Conservation (phyloP, 192 early-diverging fungal species). For the Pecoramyces ruminantium region DNA sequence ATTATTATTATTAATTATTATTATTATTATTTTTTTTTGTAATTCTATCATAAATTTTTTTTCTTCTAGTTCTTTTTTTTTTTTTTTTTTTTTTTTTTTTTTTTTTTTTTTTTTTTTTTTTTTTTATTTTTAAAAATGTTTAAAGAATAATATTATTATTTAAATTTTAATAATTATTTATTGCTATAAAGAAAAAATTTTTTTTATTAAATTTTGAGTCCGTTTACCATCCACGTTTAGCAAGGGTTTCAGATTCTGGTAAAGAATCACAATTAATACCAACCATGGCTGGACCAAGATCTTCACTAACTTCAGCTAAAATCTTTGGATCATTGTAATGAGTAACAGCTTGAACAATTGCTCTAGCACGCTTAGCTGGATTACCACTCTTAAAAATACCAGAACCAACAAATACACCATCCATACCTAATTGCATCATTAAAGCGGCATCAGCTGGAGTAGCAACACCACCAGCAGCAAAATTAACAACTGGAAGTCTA, state of each 20-base stretch:
- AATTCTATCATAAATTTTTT: too few species aligned
- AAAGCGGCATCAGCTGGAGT: conserved; percentile 96
- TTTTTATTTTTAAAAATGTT: too few species aligned
- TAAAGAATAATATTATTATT: too few species aligned
- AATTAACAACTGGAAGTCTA: conserved; percentile 92
- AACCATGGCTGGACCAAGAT: conserved; percentile 81
- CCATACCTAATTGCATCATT: conserved; percentile 98
- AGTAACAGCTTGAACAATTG: conserved; percentile 90
- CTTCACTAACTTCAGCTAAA: conserved; percentile 72
- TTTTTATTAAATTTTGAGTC: too few species aligned
- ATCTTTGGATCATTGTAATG: conserved; percentile 82
- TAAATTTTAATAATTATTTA: too few species aligned
- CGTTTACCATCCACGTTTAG: conserved; percentile 46
- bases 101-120: too few species aligned
- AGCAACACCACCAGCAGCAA: conserved; percentile 92
- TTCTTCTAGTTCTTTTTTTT: too few species aligned
- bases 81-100: too few species aligned
- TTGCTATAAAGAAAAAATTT: too few species aligned
- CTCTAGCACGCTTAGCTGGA: conserved; percentile 83
- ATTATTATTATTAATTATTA: too few species aligned
- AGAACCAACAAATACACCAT: conserved; percentile 94
- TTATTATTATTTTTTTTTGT: too few species aligned
- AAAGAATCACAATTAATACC: conserved; percentile 73
- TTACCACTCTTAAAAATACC: conserved; percentile 93
- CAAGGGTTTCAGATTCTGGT: conserved; percentile 33